phyloP scores from a whole-genome alignment of 139 green algal species.

The Microglena sp. region DNA sequence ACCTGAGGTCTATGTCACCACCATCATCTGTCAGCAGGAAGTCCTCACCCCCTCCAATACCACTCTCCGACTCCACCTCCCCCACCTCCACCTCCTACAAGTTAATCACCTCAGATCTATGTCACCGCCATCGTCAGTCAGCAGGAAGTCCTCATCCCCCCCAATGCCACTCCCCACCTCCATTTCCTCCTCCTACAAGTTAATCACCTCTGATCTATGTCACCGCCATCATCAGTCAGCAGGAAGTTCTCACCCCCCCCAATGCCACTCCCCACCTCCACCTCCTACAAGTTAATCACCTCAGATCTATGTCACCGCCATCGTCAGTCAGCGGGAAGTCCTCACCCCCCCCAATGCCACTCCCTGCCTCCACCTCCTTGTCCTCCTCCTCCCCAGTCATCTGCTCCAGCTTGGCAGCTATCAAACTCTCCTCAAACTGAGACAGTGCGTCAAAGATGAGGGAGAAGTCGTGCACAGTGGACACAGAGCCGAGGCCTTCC shows the following conservation, averaged over 20 bases:
- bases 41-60: slow-evolving; percentile 36
- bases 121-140: slow-evolving; percentile 71
- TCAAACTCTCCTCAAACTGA: slow-evolving; percentile 84
- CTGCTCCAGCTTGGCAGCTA: slow-evolving; percentile 71
- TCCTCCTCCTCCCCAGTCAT: slow-evolving; percentile 27
- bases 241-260: background rate
- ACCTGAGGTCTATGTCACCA: slow-evolving; percentile 87
- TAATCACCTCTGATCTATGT: background rate
- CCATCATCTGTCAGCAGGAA: slow-evolving; percentile 75
- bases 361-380: slow-evolving; percentile 18
- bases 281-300: too few species aligned
- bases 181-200: too few species aligned
- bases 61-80: too few species aligned
- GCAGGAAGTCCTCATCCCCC: slow-evolving; percentile 61
- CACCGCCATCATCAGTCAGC: background rate
- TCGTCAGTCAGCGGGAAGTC: slow-evolving; percentile 77
- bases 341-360: slow-evolving; percentile 23
- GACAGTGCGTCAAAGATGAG: slow-evolving; percentile 94
- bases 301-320: slow-evolving; percentile 83
- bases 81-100: too few species aligned
- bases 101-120: slow-evolving; percentile 86
- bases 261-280: too few species aligned
- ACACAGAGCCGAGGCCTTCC: slow-evolving; percentile 78
- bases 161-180: too few species aligned
- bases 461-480: slow-evolving; percentile 86